A percentile compares a stretch with the other conserved stretches of the same genome.
Conservation (phyloP, 2,329 filamentous ascomycete genomes). For the Chaetomium strumarium region DNA sequence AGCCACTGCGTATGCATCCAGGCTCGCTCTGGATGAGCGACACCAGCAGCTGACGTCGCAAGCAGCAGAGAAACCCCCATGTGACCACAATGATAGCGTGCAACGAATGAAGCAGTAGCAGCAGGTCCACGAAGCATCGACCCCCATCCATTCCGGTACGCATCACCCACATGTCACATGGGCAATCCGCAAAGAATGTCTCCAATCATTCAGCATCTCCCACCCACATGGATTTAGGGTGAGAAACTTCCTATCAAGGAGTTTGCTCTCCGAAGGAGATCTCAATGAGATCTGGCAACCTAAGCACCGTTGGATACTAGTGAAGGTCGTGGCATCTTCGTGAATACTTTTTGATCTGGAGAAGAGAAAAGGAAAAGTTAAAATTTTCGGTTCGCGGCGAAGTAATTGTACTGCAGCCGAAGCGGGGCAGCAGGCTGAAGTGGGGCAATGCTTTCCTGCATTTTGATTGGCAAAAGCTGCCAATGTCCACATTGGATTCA, state of each 20-base stretch:
- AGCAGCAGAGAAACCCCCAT: no score
- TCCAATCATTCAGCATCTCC: conserved; percentile 57
- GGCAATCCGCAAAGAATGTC: conserved; percentile 36
- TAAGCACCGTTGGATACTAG: conserved; percentile 52
- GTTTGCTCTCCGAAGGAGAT: conserved; percentile 52
- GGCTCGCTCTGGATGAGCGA: no score
- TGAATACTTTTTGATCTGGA: conserved; percentile 57
- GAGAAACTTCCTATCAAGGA: conserved; percentile 61
- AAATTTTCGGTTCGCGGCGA: conserved; percentile 26
- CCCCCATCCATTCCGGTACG: neutral
- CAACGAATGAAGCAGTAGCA: neutral
- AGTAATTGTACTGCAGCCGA: conserved; percentile 5
- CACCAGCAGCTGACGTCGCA: no score
- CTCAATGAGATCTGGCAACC: conserved; percentile 52
- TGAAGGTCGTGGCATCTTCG: conserved; percentile 60
- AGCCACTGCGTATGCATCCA: no score
- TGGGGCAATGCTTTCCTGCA: neutral
- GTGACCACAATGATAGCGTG: no score
- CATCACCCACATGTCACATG: neutral
- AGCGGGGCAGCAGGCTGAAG: neutral
- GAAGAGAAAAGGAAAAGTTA: conserved; percentile 42
- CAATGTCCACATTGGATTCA: no score
- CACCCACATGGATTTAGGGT: conserved; percentile 42
- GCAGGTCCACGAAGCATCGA: no score
- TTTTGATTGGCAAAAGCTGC: no score